A percentile compares a stretch with the other conserved stretches of the same genome.
Conservation (phyloP, 177 flowering plant genomes). For the Telopea speciosissima region DNA sequence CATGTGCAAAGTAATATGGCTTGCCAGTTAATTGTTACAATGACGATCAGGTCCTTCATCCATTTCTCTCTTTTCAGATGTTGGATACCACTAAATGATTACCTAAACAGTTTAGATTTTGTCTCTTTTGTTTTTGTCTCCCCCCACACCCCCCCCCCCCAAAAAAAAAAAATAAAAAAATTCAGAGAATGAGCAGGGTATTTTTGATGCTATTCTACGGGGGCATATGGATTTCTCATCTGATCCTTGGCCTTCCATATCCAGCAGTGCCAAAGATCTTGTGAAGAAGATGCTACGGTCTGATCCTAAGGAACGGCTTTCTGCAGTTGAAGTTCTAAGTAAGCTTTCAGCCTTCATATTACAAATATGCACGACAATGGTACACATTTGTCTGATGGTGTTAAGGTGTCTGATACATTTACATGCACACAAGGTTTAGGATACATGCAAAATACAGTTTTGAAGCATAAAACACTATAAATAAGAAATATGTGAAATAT, state of each 20-base stretch:
- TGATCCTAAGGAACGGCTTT: slow-evolving; percentile 71
- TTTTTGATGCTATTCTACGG: slow-evolving; percentile 72
- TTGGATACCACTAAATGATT: not conserved
- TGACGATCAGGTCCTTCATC: not conserved
- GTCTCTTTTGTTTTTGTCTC: not conserved
- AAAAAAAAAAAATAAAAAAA: slow-evolving; percentile 14
- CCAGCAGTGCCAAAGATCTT: slow-evolving; percentile 86
- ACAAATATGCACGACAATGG: too few species aligned
- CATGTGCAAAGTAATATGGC: not conserved
- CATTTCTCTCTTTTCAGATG: not conserved
- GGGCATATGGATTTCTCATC: slow-evolving; percentile 79
- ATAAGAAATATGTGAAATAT: too few species aligned
- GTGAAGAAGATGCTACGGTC: slow-evolving; percentile 77
- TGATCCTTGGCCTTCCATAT: slow-evolving; percentile 95
- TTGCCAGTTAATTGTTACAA: not conserved
- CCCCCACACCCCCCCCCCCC: too few species aligned
- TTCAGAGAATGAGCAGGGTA: slow-evolving; percentile 81
- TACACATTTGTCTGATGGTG: too few species aligned
- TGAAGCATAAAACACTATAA: too few species aligned
- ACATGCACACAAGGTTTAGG: too few species aligned
- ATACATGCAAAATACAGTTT: too few species aligned
- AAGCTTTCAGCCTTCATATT: slow-evolving; percentile 21
- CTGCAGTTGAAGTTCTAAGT: slow-evolving; percentile 80
- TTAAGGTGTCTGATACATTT: too few species aligned
- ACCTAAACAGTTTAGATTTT: not conserved